Base-by-base conservation (phyloP, 208 protist species). In the Angomonas ambiguus region DNA sequence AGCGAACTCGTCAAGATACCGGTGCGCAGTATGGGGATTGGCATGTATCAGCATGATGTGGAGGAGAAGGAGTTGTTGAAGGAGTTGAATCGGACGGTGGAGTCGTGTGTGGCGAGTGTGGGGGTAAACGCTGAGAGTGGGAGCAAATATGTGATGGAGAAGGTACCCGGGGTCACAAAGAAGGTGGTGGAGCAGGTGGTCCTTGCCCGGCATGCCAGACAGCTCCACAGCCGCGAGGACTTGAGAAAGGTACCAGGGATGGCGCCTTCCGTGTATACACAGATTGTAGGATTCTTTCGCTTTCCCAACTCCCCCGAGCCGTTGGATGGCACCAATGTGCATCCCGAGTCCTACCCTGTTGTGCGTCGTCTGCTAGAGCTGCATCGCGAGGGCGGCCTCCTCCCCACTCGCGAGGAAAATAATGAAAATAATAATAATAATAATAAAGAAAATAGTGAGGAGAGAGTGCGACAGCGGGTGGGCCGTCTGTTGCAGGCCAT, bases 1-100 rank as follows among this genome's bases (percentile, higher is more conserved):
- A 84, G 87, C 56, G 92, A 97, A 70, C 75, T 95, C 22, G 87
- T 93, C 6, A 97, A 95, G 77, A 88, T 97, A 56, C 85, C 87
- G 0, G 87, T 93, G 33, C 78, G 76, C 38, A 83, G 80, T 69
- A 85, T 97, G 78, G 92, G 92, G 30, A 92, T 97, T 33, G 92
- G 92, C 20, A 89, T 93, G 85, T 97, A 97, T 72, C 92, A 97
- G 72, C 83, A 95, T 71, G 92, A 97, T 69, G 78, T 95, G 22
- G 84, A 84, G 49, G 82, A 88, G 55, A 77, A 69, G 28, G 77
- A 80, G 57, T 74, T 94, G 63, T 28, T 73, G 51, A 69, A 61
- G 51, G 77, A 71, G 65, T 72, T 97, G 49, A 66, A 68, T 61
- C 65, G 71, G 45, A 84, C 87, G 42, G 73, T 95, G 25, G 77